Conservation (phyloP, 1,139 yeast species). For the Blastobotrys malaysiensis region DNA sequence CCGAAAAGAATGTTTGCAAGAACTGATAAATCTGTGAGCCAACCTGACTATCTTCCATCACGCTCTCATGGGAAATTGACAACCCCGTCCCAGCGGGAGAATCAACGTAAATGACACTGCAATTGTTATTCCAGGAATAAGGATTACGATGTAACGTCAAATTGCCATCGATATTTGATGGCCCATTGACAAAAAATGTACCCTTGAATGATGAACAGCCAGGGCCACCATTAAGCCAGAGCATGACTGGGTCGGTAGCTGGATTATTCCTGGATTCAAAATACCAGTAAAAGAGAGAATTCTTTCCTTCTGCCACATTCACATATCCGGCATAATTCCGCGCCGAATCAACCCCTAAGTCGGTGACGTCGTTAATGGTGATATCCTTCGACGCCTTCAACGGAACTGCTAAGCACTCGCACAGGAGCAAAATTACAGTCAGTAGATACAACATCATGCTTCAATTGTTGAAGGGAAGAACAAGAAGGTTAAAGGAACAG, state of each 20-base stretch:
- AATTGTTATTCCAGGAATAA: conserved; percentile 57
- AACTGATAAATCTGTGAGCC: conserved; percentile 65
- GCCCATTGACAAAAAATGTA: conserved; percentile 59
- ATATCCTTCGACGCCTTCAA: background rate
- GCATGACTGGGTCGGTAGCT: conserved; percentile 51
- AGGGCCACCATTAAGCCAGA: conserved; percentile 73
- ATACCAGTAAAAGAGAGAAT: conserved; percentile 72
- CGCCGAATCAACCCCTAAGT: conserved; percentile 29
- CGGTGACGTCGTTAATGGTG: background rate
- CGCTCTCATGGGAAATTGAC: conserved; percentile 49
- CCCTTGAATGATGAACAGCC: conserved; percentile 70
- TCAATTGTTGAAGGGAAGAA: background rate
- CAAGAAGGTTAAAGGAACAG: background rate
- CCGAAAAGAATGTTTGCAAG: conserved; percentile 61
- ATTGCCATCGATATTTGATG: conserved; percentile 42
- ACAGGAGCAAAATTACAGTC: background rate
- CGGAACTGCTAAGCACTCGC: background rate
- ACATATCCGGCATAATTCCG: conserved; percentile 65
- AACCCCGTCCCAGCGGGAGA: conserved; percentile 68
- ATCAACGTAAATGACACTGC: conserved; percentile 55
- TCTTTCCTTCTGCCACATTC: conserved; percentile 73
- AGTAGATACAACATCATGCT: background rate
- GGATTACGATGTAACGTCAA: conserved; percentile 39
- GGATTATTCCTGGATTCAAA: conserved; percentile 68
- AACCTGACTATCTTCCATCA: conserved; percentile 52